Percentiles rank a stretch among this genome's conserved stretches.
phyloP scores from a whole-genome alignment of 108 stramenopile species.

The Schizochytrium sp. region DNA sequence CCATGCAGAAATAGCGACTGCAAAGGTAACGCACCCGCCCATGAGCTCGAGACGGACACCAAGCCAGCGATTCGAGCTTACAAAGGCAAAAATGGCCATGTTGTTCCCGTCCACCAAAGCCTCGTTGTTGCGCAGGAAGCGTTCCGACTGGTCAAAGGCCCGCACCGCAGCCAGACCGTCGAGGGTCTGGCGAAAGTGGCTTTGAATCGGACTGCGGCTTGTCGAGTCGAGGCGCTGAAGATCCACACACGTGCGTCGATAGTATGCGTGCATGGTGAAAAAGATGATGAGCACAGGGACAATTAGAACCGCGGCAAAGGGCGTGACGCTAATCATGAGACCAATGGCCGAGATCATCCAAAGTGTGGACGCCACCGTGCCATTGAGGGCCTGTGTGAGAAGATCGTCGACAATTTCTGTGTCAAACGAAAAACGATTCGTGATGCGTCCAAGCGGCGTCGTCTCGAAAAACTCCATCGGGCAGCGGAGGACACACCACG shows the following conservation, averaged over 20 bases:
- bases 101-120: background rate
- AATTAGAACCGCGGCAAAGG: background rate
- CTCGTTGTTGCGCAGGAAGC: background rate
- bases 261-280: slow-evolving; percentile 30
- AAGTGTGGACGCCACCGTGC: background rate
- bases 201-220: slow-evolving; percentile 38
- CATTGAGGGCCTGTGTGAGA: background rate
- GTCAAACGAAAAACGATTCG: slow-evolving; percentile 86
- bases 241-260: slow-evolving; percentile 33
- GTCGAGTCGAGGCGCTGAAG: slow-evolving; percentile 46
- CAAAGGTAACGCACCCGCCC: slow-evolving; percentile 60
- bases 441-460: slow-evolving; percentile 78
- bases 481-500: slow-evolving; percentile 47
- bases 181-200: slow-evolving; percentile 46
- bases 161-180: slow-evolving; percentile 45
- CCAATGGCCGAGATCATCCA: slow-evolving; percentile 8
- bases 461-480: slow-evolving; percentile 86
- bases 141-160: slow-evolving; percentile 28
- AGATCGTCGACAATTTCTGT: slow-evolving; percentile 55
- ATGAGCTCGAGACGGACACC: slow-evolving; percentile 69
- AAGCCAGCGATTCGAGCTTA: slow-evolving; percentile 52
- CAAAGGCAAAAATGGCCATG: background rate
- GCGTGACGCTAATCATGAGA: slow-evolving; percentile 24
- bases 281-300: slow-evolving; percentile 23
- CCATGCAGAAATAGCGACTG: slow-evolving; percentile 50